Percentiles rank a stretch among this genome's conserved stretches.
These are phyloP conservation scores for Russula emetica DNA, from an alignment of 768 basidiomycete genomes.

Conservation along the genomic window DNA sequence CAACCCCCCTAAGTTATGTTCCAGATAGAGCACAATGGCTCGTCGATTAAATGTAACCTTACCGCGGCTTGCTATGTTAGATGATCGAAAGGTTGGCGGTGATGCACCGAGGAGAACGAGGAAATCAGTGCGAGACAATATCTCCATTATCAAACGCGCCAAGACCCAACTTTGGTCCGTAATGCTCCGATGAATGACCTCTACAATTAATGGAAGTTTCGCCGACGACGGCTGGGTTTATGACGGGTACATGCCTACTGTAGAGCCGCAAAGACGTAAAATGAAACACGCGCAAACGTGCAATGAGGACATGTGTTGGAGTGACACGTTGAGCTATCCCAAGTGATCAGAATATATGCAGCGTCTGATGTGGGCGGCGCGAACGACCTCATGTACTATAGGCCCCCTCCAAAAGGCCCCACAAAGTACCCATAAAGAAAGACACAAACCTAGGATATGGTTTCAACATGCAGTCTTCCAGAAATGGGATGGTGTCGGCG, in stretches of 20 bases:
- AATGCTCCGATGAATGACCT: background rate
- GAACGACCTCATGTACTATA: conserved; percentile 5
- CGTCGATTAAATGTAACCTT: background rate
- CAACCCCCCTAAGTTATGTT: background rate
- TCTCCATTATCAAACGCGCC: background rate
- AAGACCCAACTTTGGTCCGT: background rate
- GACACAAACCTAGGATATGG: background rate
- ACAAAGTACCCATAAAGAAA: background rate
- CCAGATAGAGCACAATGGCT: background rate
- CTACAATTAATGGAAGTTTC: background rate
- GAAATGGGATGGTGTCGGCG: background rate
- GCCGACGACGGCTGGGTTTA: no score
- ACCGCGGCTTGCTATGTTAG: no score
- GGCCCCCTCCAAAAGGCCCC: background rate
- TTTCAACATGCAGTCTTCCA: background rate
- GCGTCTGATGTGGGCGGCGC: background rate
- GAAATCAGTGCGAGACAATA: background rate
- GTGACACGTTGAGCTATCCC: conserved; percentile 9
- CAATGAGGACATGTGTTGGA: background rate
- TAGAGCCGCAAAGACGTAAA: conserved; percentile 1
- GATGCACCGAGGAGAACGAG: background rate
- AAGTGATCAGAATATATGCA: conserved; percentile 7
- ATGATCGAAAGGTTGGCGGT: background rate
- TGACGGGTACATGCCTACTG: background rate
- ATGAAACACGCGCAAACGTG: background rate